Base-by-base conservation (phyloP, 371 early-diverging fungal genomes). In the Rhizopus stolonifer region DNA sequence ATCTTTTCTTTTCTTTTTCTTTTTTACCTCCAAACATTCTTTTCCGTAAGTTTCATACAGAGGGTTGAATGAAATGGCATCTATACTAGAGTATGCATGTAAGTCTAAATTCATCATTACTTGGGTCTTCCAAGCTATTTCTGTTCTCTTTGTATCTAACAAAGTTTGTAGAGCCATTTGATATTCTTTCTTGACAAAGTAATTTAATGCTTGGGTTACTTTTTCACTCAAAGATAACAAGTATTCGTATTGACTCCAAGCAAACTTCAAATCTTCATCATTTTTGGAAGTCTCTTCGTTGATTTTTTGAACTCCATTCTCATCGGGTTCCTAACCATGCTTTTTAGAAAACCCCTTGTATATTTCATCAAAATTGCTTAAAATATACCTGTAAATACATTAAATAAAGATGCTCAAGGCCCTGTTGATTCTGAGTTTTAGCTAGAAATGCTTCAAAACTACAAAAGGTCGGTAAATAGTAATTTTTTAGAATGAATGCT, bases 71-170 rank as follows among this genome's bases (percentile, higher is more conserved):
- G 60, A 62, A 13, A 69, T 17, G 2, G 57, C 42, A 10, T 64
- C 55, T 24, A 70, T 33, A 1, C 58, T 50, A 4, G 65, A 49
- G 14, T 60, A 61, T 3, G 49, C 45, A 22, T 50, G 33, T 2
- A 48, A 43, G 13, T 58, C 51, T n/a, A 49, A 53, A 23, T 69
- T 56, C n/a, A 65, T 15, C 54, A 66, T 52, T 14, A 70, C 17
- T 14, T 54, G 49, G 13, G 59, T 55, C 24, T 70, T 75, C 77
- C 77, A 76, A 22, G 25, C 17, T 4, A 55, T 67, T 25, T 72
- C 72, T 14, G 43, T 40, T 32, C 61, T 56, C 36, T 68, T 67
- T 3, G 61, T 46, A n/a, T 47, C 49, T n/a, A 67, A 52, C 2
- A 75, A 46, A 23, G n/a, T 21, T 11, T 55, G 48, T 5, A 72